phyloP scores from a whole-genome alignment of 2,329 filamentous ascomycete species.

The Reticulascus tulasneorum region DNA sequence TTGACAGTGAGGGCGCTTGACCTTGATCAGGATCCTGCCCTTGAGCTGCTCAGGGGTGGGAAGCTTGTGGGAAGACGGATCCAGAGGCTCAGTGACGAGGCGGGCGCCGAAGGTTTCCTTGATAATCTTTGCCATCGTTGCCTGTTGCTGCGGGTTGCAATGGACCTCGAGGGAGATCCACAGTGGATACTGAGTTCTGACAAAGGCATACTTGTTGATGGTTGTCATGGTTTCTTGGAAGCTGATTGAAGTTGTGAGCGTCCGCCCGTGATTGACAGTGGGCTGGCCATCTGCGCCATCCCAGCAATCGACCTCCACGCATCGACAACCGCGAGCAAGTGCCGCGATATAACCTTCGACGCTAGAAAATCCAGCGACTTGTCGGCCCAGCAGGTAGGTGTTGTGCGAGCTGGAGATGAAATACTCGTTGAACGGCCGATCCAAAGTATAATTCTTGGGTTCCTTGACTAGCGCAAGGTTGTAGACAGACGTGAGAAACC shows the following conservation, averaged over 20 bases:
- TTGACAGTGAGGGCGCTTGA: constrained; percentile 71
- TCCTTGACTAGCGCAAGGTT: constrained; percentile 65
- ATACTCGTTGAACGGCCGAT: constrained; percentile 91
- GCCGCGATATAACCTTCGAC: constrained; percentile 93
- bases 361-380: constrained; percentile 85
- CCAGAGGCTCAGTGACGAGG: constrained; percentile 72
- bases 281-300: constrained; percentile 85
- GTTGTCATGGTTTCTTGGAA: constrained; percentile 91
- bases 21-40: constrained; percentile 84
- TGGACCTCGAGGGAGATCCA: constrained; percentile 96
- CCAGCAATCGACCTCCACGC: constrained; percentile 98
- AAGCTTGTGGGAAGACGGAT: constrained; percentile 62
- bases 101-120: constrained; percentile 76
- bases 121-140: constrained; percentile 86
- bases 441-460: constrained; percentile 60
- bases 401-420: constrained; percentile 99
- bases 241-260: constrained; percentile 80
- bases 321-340: constrained; percentile 83
- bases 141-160: constrained; percentile 78
- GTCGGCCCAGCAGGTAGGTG: constrained; percentile 88
- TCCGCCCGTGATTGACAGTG: constrained; percentile 85
- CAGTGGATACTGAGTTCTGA: constrained; percentile 79
- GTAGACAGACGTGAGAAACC: constrained; percentile 69
- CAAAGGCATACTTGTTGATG: constrained; percentile 92
- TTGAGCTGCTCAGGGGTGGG: constrained; percentile 85